phyloP scores from a whole-genome alignment of 208 protist species.

The Leptomonas pyrrhocoris region DNA sequence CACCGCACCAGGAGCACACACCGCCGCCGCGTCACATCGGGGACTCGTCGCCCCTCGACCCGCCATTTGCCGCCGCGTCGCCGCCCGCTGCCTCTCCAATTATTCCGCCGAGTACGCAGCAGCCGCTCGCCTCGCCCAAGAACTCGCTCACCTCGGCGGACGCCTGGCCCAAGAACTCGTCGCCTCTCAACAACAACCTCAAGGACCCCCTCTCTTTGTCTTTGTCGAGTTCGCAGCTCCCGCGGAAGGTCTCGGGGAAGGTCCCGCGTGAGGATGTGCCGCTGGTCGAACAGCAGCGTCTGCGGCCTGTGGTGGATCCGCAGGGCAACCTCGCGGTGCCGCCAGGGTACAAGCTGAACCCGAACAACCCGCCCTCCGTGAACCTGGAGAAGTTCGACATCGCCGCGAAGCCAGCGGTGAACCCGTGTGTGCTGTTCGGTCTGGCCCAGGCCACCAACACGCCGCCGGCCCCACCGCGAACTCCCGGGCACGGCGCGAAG shows the following conservation, averaged over 20 bases:
- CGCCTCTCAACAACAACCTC: too few species aligned
- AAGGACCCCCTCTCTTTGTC: neutral
- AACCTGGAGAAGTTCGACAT: constrained; percentile 36
- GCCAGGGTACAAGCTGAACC: constrained; percentile 40
- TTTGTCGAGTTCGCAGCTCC: neutral
- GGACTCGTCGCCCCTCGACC: neutral
- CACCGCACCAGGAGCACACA: constrained; percentile 8
- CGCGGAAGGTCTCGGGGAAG: constrained; percentile 17
- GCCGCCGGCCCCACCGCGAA: constrained; percentile 9
- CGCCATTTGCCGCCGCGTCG: neutral
- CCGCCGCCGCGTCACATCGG: constrained; percentile 12
- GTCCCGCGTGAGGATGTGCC: constrained; percentile 20
- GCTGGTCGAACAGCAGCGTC: constrained; percentile 21
- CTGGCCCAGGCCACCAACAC: constrained; percentile 35
- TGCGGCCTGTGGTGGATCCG: constrained; percentile 31
- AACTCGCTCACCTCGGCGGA: neutral
- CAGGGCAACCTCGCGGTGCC: constrained; percentile 53
- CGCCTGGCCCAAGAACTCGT: neutral
- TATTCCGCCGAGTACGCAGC: neutral
- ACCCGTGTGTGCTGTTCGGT: constrained; percentile 42
- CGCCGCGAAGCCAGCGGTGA: constrained; percentile 19
- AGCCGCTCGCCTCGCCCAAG: constrained; percentile 7
- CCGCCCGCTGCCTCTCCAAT: neutral
- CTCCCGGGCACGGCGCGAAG: constrained; percentile 33
- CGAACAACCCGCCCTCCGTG: constrained; percentile 24